Evolutionary conservation across 257 asterid genomes (phyloP).

Genomic region (Solanum megistacrolobum): DNA sequence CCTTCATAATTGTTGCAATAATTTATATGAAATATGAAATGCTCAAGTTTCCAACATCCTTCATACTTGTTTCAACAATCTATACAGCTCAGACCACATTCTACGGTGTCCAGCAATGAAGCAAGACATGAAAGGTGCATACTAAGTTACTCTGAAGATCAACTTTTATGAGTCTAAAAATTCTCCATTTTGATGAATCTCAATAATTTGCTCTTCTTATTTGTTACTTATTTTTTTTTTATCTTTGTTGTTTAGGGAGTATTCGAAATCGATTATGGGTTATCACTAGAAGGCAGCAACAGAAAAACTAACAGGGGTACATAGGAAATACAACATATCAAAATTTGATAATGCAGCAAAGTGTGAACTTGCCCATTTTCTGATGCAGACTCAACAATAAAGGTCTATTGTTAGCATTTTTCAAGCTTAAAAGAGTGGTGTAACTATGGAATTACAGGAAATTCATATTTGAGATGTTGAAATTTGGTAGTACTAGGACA

Average conservation of each 20-base stretch:
- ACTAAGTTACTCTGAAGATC: constrained; percentile 56
- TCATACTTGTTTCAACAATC: constrained; percentile 59
- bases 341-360: constrained; percentile 63
- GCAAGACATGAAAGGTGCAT: constrained; percentile 71
- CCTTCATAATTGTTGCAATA: too few species aligned
- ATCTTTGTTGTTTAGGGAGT: background rate
- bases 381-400: background rate
- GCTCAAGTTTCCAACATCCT: constrained; percentile 65
- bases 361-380: constrained; percentile 55
- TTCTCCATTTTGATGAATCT: background rate
- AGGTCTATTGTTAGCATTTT: background rate
- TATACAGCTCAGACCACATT: constrained; percentile 60
- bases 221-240: background rate
- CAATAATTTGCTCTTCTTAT: background rate
- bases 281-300: background rate
- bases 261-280: background rate
- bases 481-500: background rate
- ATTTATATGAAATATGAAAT: constrained; percentile 54
- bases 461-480: background rate
- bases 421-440: background rate
- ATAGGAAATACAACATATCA: constrained; percentile 65
- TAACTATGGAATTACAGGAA: background rate
- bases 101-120: constrained; percentile 56
- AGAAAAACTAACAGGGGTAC: constrained; percentile 26
- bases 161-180: constrained; percentile 48